Evolutionary conservation across 1,284 basidiomycete genomes (phyloP).

Genomic region (Boletellus deceptivus): DNA sequence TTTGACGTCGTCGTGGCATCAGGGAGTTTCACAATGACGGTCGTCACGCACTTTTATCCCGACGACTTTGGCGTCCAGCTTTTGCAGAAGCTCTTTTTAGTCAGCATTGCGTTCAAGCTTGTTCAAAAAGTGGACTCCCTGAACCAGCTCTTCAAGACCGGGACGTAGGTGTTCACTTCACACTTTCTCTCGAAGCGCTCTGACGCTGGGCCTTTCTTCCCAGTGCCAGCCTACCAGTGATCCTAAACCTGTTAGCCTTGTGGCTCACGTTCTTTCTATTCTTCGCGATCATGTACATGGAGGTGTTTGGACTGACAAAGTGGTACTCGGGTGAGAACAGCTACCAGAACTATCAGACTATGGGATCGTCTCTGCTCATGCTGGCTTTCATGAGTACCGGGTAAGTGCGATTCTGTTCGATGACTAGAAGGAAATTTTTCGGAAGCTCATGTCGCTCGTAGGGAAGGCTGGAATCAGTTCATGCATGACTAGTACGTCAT

Average conservation of each 20-base stretch:
- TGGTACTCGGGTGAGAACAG: constrained; percentile 74
- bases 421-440: not conserved
- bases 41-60: constrained; percentile 66
- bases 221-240: constrained; percentile 86
- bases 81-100: constrained; percentile 93
- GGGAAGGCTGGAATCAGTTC: constrained; percentile 92
- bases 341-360: constrained; percentile 79
- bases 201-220: not conserved
- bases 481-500: constrained; percentile 88
- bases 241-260: constrained; percentile 81
- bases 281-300: constrained; percentile 87
- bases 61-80: constrained; percentile 60
- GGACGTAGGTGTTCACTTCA: constrained; percentile 59
- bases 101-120: constrained; percentile 91
- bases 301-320: constrained; percentile 92
- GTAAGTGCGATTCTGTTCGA: constrained; percentile 39
- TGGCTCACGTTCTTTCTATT: constrained; percentile 94
- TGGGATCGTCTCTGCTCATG: constrained; percentile 85
- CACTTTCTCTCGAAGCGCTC: constrained; percentile 3
- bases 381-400: constrained; percentile 76
- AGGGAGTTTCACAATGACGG: constrained; percentile 84
- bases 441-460: constrained; percentile 29
- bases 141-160: constrained; percentile 97
- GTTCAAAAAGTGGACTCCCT: constrained; percentile 87
- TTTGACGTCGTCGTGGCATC: constrained; percentile 85